A percentile compares a stretch with the other conserved stretches of the same genome.
Conservation (phyloP, 2,329 filamentous ascomycete genomes). For the Boeremia exigua region DNA sequence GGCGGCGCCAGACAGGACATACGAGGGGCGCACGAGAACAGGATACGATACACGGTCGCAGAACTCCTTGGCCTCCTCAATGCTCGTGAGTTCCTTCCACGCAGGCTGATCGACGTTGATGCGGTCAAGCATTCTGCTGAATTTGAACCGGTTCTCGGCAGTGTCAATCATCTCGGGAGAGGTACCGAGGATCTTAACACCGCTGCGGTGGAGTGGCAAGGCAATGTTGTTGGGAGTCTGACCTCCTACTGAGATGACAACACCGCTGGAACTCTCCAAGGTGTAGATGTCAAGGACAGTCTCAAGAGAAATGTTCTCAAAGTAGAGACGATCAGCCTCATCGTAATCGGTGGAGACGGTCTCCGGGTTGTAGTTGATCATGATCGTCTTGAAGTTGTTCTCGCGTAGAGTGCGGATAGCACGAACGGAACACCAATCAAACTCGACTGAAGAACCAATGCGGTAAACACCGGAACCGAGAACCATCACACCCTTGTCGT, state of each 20-base stretch:
- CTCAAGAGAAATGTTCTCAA: conserved; percentile 92
- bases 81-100: conserved; percentile 97
- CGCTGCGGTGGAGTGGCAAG: conserved; percentile 82
- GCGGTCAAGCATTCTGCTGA: conserved; percentile 95
- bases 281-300: conserved; percentile 93
- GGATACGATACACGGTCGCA: conserved; percentile 90
- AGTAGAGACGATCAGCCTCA: conserved; percentile 92
- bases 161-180: conserved; percentile 99
- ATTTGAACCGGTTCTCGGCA: conserved; percentile 98
- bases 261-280: conserved; percentile 79
- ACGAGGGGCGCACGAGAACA: conserved; percentile 92
- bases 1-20: conserved; percentile 93
- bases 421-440: conserved; percentile 98
- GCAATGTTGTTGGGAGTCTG: conserved; percentile 99
- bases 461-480: conserved; percentile 95
- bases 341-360: conserved; percentile 92
- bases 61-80: conserved; percentile 86
- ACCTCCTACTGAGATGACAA: conserved; percentile 94
- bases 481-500: conserved; percentile 94
- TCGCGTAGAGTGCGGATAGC: conserved; percentile 89
- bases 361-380: conserved; percentile 70
- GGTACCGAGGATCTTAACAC: conserved; percentile 91
- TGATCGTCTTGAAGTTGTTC: conserved; percentile 83
- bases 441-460: conserved; percentile 97
- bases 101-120: conserved; percentile 95